These are phyloP conservation scores for Umbellularia californica DNA, from an alignment of 164 flowering plant genomes.

Conservation along the genomic window DNA sequence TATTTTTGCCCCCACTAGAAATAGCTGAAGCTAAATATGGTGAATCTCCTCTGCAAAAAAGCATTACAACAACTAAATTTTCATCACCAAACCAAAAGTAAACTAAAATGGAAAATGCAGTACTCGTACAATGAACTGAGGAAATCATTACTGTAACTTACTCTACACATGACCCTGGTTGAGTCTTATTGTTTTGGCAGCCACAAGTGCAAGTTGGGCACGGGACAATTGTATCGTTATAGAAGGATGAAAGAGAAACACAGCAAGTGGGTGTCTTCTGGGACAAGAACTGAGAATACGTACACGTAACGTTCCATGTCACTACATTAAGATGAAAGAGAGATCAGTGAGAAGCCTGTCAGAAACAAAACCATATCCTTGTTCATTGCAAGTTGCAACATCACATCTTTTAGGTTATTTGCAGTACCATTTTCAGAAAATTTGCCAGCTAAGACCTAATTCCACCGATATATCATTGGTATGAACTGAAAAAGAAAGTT, in stretches of 20 bases:
- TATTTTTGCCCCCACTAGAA: slow-evolving; percentile 26
- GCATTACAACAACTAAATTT: not conserved
- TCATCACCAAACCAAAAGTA: not conserved
- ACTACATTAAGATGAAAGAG: slow-evolving; percentile 34
- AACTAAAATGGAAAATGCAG: not conserved
- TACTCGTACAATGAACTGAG: not conserved
- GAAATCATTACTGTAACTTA: slow-evolving; percentile 27
- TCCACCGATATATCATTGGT: too few relatives aligned
- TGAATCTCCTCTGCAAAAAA: slow-evolving; percentile 38
- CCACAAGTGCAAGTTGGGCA: slow-evolving; percentile 87
- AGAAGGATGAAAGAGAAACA: slow-evolving; percentile 84
- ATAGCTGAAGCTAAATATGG: slow-evolving; percentile 63
- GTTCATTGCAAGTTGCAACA: not conserved
- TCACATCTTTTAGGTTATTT: not conserved
- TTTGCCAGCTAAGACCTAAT: not conserved
- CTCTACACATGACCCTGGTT: slow-evolving; percentile 65
- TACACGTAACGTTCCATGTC: slow-evolving; percentile 93
- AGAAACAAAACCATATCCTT: not conserved
- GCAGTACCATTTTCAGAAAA: not conserved
- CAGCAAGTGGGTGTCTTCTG: slow-evolving; percentile 80
- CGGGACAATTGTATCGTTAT: slow-evolving; percentile 63
- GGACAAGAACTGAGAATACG: slow-evolving; percentile 77
- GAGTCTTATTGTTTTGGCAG: slow-evolving; percentile 48
- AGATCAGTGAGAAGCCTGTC: not conserved
- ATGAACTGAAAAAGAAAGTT: not conserved